phyloP scores from a whole-genome alignment of 805 yeast genomes.

The Isabelozyma heimii region DNA sequence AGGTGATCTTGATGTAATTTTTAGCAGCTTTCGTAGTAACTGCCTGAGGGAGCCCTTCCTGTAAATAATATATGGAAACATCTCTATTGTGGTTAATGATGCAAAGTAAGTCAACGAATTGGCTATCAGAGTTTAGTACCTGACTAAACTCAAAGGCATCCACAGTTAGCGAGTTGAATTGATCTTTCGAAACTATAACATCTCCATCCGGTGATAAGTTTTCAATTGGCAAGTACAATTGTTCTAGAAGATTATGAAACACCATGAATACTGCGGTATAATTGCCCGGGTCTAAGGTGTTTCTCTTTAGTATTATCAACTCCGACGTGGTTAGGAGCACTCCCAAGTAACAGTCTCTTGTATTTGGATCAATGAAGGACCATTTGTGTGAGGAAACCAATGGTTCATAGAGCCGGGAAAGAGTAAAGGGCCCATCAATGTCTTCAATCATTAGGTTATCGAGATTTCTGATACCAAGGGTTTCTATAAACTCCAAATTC shows the following conservation, averaged over 20 bases:
- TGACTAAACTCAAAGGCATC: slow-evolving; percentile 24
- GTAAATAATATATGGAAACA: background rate
- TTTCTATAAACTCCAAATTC: slow-evolving; percentile 23
- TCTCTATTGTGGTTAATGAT: background rate
- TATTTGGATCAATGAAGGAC: slow-evolving; percentile 21
- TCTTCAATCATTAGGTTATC: slow-evolving; percentile 21
- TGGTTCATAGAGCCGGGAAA: slow-evolving; percentile 31
- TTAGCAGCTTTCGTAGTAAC: background rate
- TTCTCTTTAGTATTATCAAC: slow-evolving; percentile 27
- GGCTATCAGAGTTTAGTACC: background rate
- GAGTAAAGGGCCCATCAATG: slow-evolving; percentile 24
- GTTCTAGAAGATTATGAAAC: slow-evolving; percentile 22
- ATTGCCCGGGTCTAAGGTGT: slow-evolving; percentile 17
- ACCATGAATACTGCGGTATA: slow-evolving; percentile 23
- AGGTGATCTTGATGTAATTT: background rate
- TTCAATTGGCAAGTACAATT: slow-evolving; percentile 15
- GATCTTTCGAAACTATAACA: slow-evolving; percentile 15
- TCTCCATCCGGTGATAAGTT: slow-evolving; percentile 15
- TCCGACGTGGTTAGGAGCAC: slow-evolving; percentile 39
- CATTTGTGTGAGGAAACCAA: slow-evolving; percentile 32
- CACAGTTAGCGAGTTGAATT: slow-evolving; percentile 20
- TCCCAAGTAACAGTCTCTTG: slow-evolving; percentile 28
- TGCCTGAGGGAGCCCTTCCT: background rate
- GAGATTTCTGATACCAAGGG: slow-evolving; percentile 28
- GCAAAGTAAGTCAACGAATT: background rate